Percentiles rank a stretch among this genome's conserved stretches.
Conservation (phyloP, 2,329 filamentous ascomycete genomes). For the Cytospora mali region DNA sequence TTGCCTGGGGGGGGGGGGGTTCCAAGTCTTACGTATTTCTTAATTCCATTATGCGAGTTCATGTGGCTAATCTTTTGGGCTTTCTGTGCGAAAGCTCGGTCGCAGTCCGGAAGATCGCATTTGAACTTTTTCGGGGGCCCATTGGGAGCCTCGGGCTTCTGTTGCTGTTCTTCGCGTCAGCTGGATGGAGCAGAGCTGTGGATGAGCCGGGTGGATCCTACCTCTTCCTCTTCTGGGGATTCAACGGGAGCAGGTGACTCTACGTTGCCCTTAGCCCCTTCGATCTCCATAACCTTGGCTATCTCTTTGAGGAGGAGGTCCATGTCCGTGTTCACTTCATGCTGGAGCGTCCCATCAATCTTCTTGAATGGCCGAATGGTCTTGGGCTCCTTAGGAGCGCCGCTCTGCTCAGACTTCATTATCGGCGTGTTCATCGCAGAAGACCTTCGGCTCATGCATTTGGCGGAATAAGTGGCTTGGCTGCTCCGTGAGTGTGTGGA, state of each 20-base stretch:
- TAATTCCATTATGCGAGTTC: conserved; percentile 84
- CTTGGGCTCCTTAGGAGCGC: conserved; percentile 21
- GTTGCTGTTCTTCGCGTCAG: not conserved
- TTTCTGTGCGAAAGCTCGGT: conserved; percentile 85
- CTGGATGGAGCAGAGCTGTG: not conserved
- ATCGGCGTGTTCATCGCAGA: conserved; percentile 41
- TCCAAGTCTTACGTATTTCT: conserved; percentile 76
- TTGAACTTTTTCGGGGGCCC: conserved; percentile 65
- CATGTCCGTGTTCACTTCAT: conserved; percentile 17
- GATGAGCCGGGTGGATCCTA: not conserved
- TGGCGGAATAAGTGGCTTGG: conserved; percentile 34
- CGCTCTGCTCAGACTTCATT: conserved; percentile 29
- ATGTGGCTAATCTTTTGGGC: conserved; percentile 91
- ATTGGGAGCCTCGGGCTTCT: conserved; percentile 28
- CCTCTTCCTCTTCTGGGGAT: conserved; percentile 14
- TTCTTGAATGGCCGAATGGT: conserved; percentile 22
- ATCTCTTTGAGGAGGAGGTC: conserved; percentile 21
- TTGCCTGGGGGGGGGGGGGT: too few relatives aligned
- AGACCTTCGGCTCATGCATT: conserved; percentile 39
- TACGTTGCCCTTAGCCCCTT: not conserved
- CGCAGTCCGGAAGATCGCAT: conserved; percentile 74
- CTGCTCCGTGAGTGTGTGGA: conserved; percentile 35
- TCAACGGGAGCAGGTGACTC: conserved; percentile 7
- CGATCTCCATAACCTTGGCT: conserved; percentile 9
- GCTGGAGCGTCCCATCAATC: conserved; percentile 22